phyloP scores from a whole-genome alignment of 2,329 filamentous ascomycete species.

The Colletotrichum cordylinicola region DNA sequence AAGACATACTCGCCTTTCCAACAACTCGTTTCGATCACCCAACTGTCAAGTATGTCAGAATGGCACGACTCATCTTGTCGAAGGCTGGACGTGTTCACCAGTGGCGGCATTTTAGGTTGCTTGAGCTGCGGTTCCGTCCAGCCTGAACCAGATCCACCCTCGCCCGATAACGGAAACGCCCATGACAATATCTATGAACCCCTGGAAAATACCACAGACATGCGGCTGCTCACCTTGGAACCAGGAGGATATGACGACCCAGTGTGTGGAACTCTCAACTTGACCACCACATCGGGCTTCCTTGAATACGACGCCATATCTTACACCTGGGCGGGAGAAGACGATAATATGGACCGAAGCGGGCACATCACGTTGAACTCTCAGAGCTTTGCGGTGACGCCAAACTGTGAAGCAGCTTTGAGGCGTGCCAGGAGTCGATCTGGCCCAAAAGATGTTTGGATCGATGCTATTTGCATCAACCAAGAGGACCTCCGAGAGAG shows the following conservation, averaged over 20 bases:
- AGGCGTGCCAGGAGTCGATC: not conserved
- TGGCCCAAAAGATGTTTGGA: conserved; percentile 9
- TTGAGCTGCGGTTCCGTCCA: not conserved
- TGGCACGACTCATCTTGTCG: not conserved
- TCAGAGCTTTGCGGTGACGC: not conserved
- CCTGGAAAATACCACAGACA: not conserved
- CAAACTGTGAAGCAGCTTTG: not conserved
- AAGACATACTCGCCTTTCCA: not conserved
- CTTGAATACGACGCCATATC: conserved; percentile 37
- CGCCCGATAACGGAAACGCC: accelerated
- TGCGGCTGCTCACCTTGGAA: not conserved
- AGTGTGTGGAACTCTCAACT: not conserved
- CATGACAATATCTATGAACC: not conserved
- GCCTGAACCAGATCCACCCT: accelerated
- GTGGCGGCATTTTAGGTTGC: not conserved
- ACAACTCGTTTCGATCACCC: too few species aligned
- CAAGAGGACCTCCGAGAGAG: conserved; percentile 22
- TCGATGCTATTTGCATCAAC: conserved; percentile 26
- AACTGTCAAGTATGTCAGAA: not conserved
- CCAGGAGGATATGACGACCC: not conserved
- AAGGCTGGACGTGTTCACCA: not conserved
- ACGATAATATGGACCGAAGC: not conserved
- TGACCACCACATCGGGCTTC: not conserved
- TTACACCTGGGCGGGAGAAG: conserved; percentile 39
- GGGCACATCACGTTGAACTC: not conserved